Conservation (phyloP, 2,329 filamentous ascomycete genomes). For the Botrytis byssoidea region DNA sequence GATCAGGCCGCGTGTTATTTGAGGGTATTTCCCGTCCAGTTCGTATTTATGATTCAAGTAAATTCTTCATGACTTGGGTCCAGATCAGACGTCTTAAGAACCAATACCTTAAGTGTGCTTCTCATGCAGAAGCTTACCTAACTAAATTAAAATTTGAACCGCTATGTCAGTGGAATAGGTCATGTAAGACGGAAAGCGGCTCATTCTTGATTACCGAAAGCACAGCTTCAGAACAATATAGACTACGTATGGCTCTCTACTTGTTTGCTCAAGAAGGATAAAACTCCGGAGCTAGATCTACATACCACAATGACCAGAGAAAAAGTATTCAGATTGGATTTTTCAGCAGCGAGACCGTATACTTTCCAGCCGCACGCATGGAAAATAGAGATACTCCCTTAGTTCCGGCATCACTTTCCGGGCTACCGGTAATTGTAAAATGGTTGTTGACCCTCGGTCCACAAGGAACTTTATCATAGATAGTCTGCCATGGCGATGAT, state of each 20-base stretch:
- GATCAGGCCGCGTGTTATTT: neutral
- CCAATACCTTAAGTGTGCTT: neutral
- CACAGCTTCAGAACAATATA: neutral
- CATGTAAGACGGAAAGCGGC: neutral
- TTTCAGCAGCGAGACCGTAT: neutral
- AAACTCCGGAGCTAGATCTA: neutral
- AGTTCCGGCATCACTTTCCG: neutral
- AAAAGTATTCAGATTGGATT: neutral
- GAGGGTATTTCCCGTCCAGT: neutral
- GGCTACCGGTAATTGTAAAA: neutral
- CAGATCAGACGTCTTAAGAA: neutral
- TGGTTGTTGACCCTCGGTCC: neutral
- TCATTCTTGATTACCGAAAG: neutral
- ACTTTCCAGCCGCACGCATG: neutral
- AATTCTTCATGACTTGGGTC: neutral
- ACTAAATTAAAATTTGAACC: too few species aligned
- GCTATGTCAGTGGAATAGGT: neutral
- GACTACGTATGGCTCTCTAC: neutral
- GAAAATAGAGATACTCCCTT: neutral
- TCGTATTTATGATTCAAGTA: neutral
- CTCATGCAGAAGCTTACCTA: neutral
- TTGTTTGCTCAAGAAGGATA: neutral
- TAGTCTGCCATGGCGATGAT: neutral
- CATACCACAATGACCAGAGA: neutral
- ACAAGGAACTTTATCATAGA: neutral